Percentiles rank a stretch among this genome's conserved stretches.
Conservation (phyloP, 306 rosid genomes). For the Aeschynomene evenia region DNA sequence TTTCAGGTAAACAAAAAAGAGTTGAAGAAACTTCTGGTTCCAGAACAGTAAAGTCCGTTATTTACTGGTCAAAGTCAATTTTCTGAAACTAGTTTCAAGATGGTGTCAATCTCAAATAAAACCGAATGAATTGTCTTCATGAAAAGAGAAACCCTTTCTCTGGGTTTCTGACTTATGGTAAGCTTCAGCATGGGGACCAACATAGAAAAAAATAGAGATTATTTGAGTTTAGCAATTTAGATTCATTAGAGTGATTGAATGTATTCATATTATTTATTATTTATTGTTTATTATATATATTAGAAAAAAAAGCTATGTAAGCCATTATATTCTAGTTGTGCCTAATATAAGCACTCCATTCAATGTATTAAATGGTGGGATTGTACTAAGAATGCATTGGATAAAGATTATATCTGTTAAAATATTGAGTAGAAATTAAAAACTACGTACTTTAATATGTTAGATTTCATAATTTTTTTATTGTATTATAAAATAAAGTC, state of each 20-base stretch:
- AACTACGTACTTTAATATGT: too few species aligned
- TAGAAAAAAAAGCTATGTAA: not conserved
- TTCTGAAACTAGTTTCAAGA: constrained; percentile 18
- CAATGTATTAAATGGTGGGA: not conserved
- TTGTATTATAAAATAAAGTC: too few species aligned
- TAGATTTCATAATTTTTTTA: too few species aligned
- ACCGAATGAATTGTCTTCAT: not conserved
- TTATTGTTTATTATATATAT: not conserved
- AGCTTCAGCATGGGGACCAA: constrained; percentile 8
- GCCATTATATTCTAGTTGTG: not conserved
- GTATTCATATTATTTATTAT: not conserved
- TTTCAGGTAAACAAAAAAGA: constrained; percentile 87
- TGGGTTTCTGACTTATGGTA: not conserved
- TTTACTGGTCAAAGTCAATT: not conserved
- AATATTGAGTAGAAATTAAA: too few species aligned
- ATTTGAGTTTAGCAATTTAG: constrained; percentile 5
- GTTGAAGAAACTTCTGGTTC: constrained; percentile 60
- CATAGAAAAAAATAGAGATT: not conserved
- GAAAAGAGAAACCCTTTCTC: not conserved
- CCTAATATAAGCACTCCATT: not conserved
- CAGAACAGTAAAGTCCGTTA: constrained; percentile 37
- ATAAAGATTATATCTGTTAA: too few species aligned
- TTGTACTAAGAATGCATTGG: not conserved
- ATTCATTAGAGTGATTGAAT: constrained; percentile 3
- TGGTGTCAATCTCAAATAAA: not conserved